Evolutionary conservation across 78 protist genomes (phyloP).

Genomic region (Chrysochromulina parva): DNA sequence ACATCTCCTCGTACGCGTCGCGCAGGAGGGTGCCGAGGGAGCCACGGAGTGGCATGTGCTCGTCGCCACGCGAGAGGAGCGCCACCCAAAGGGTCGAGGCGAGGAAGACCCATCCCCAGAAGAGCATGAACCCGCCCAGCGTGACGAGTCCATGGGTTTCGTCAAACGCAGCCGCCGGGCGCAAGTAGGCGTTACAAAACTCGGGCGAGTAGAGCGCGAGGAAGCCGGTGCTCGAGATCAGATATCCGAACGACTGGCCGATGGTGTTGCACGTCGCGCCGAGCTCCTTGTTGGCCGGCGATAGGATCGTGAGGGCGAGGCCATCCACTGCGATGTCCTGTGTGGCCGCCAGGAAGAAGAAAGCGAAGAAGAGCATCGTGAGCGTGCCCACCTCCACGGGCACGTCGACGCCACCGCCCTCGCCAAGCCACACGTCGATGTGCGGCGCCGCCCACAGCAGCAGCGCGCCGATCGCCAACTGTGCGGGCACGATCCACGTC

Average conservation of each 20-base stretch:
- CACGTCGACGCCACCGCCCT: not conserved
- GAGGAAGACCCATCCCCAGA: slow-evolving; percentile 50
- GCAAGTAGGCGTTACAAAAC: no score
- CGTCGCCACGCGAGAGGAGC: not conserved
- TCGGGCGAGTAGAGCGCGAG: slow-evolving; percentile 19
- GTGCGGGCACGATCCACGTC: slow-evolving; percentile 42
- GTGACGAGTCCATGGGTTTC: not conserved
- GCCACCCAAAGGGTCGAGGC: slow-evolving; percentile 2
- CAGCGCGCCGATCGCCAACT: not conserved
- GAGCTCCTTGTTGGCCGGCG: not conserved
- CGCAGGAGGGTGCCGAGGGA: not conserved
- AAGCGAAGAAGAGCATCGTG: slow-evolving; percentile 4
- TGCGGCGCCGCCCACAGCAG: not conserved
- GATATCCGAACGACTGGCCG: slow-evolving; percentile 39
- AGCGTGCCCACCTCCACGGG: not conserved
- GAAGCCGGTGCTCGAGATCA: slow-evolving; percentile 11
- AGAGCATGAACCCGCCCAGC: slow-evolving; percentile 19
- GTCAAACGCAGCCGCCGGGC: no score
- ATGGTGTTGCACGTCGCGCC: slow-evolving; percentile 38
- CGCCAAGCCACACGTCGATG: not conserved
- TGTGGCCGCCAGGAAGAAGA: slow-evolving; percentile 34
- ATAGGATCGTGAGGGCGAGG: slow-evolving; percentile 43
- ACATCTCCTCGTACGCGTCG: slow-evolving; percentile 21
- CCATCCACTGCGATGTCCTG: slow-evolving; percentile 55
- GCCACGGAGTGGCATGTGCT: not conserved